Conservation (phyloP, 2,329 filamentous ascomycete species). For the Penicillium vulpinum region DNA sequence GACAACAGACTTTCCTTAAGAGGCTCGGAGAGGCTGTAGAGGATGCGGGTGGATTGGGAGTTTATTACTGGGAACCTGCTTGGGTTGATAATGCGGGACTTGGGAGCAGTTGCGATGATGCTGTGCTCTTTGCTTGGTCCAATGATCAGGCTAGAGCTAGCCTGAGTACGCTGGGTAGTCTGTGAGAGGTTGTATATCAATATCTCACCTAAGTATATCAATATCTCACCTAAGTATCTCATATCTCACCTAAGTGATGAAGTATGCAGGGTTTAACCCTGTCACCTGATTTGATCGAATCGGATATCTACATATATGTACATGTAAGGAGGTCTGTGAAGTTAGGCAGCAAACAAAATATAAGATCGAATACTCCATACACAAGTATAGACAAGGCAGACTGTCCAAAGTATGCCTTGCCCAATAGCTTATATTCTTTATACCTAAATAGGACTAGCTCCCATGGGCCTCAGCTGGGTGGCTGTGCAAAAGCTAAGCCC, state of each 20-base stretch:
- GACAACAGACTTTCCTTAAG: slow-evolving; percentile 63
- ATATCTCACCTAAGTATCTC: too few relatives aligned
- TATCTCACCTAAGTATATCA: not conserved
- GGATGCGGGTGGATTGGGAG: slow-evolving; percentile 56
- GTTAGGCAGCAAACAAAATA: not conserved
- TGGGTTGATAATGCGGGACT: slow-evolving; percentile 67
- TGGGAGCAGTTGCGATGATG: slow-evolving; percentile 65
- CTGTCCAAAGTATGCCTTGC: slow-evolving; percentile 19
- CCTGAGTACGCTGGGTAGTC: slow-evolving; percentile 55
- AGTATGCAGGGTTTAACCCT: not conserved
- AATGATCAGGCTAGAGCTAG: slow-evolving; percentile 58
- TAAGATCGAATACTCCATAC: not conserved
- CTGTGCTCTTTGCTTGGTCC: slow-evolving; percentile 59
- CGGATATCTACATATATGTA: too few relatives aligned
- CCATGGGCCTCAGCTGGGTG: slow-evolving; percentile 29
- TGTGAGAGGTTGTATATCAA: slow-evolving; percentile 33
- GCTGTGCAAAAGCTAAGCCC: slow-evolving; percentile 29
- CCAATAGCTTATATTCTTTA: slow-evolving; percentile 11
- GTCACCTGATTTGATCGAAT: not conserved
- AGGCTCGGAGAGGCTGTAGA: slow-evolving; percentile 59
- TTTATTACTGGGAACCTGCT: slow-evolving; percentile 75
- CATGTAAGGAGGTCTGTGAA: not conserved
- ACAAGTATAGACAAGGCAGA: slow-evolving; percentile 14
- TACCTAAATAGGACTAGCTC: slow-evolving; percentile 16
- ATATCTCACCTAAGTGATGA: not conserved